Evolutionary conservation across 139 green algal genomes (phyloP), one percentile per base, ranked within the genome.

Genomic region (Yamagishiella unicocca): DNA sequence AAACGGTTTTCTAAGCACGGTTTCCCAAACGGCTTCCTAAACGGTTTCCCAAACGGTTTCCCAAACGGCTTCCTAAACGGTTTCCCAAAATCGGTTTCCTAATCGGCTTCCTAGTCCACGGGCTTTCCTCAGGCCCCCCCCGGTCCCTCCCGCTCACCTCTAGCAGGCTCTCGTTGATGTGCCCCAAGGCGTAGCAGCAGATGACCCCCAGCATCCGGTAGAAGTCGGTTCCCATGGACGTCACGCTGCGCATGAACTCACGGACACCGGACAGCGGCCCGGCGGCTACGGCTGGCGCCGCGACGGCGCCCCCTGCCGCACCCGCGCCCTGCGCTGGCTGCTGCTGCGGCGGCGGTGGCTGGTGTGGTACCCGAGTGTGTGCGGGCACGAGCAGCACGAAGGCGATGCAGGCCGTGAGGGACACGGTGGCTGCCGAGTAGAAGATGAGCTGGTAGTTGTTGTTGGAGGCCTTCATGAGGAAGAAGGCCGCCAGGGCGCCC

Each of bases 401-500:
- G 0, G 92, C 92, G 2, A 93, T 2, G 25, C n/a, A 74, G 67
- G 76, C 85, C 24, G 50, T 37, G 5, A 91, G 83, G 21, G 66
- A 88, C 24, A 93, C 82, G n/a, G 78, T 68, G 43, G 92, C 84
- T 17, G 92, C 92, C n/a, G 90, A 74, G 27, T 88, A 81, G 89
- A 95, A 95, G 85, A 95, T 94, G 45, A 92, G 83, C 84, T 92
- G 83, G 88, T 95, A 95, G 92, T 95, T 95, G 92, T 94, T 94
- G 76, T 87, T 90, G 22, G 85, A 89, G 29, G 89, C 89, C 87
- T 93, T 93, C 92, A 95, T 95, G 53, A 95, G 92, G 45, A 90
- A 89, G 84, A 91, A 95, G 43, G 84, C 83, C 24, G 91, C 82
- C 8, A 89, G 72, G 4, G 92, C 92, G 17, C 92, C 92, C 68